Conservation (phyloP, 2,329 filamentous ascomycete species). For the Gyromitra esculenta region DNA sequence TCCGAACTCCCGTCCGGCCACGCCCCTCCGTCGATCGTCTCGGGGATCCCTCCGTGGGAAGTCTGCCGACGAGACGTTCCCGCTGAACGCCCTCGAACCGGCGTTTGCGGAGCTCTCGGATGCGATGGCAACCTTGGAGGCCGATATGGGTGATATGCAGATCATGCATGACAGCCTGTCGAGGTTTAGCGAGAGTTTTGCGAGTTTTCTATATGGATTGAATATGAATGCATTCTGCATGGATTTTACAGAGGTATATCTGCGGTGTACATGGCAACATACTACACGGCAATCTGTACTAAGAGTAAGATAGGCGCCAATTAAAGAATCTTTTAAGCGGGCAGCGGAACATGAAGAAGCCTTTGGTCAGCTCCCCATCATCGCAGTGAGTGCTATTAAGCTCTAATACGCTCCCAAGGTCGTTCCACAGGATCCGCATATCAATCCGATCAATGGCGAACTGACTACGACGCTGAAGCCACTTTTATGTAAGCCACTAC, state of each 20-base stretch:
- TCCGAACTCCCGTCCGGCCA: conserved; percentile 81
- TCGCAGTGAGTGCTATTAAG: conserved; percentile 63
- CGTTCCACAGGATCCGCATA: conserved; percentile 19
- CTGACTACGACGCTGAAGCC: conserved; percentile 71
- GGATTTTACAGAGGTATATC: conserved; percentile 86
- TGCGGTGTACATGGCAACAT: conserved; percentile 63
- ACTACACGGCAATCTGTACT: neutral
- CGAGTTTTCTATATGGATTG: conserved; percentile 90
- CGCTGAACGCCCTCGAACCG: conserved; percentile 84
- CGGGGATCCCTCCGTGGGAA: conserved; percentile 84
- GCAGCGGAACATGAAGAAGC: conserved; percentile 51
- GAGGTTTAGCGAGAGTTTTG: conserved; percentile 95
- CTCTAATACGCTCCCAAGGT: conserved; percentile 20
- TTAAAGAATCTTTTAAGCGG: conserved; percentile 58
- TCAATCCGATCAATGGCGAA: conserved; percentile 57
- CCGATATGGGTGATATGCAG: conserved; percentile 97
- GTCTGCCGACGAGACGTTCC: conserved; percentile 69
- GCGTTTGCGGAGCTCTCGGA: conserved; percentile 93
- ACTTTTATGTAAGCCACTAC: conserved; percentile 77
- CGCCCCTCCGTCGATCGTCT: conserved; percentile 88
- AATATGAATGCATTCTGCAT: conserved; percentile 99
- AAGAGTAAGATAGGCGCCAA: conserved; percentile 48
- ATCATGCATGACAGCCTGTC: conserved; percentile 94
- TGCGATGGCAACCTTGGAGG: conserved; percentile 92
- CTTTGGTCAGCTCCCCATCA: conserved; percentile 56